Evolutionary conservation across 2,329 filamentous ascomycete species (phyloP).

Genomic region (Sordariomycetes sp.): DNA sequence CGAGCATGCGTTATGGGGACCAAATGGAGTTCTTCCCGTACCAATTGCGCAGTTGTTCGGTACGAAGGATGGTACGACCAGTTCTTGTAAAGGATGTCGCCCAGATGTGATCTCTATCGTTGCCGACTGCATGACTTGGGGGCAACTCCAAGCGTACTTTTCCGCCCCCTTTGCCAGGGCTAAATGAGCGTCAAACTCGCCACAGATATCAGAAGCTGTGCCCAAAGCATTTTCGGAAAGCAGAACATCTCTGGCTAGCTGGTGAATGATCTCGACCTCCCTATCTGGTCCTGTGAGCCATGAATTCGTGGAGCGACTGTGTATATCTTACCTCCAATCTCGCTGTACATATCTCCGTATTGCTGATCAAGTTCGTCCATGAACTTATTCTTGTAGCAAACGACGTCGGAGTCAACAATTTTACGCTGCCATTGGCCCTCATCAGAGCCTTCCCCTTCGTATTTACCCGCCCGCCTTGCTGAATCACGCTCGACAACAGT

Average conservation of each 20-base stretch:
- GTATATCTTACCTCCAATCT: slow-evolving; percentile 74
- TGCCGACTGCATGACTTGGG: slow-evolving; percentile 61
- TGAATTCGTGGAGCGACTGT: too few species aligned
- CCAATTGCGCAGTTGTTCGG: slow-evolving; percentile 68
- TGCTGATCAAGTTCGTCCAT: slow-evolving; percentile 75
- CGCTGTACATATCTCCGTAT: slow-evolving; percentile 76
- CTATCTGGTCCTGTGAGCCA: too few species aligned
- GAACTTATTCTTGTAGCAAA: slow-evolving; percentile 78
- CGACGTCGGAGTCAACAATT: slow-evolving; percentile 61
- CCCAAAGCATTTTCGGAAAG: slow-evolving; percentile 58
- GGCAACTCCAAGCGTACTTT: slow-evolving; percentile 62
- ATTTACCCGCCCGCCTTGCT: slow-evolving; percentile 48
- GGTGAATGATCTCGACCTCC: slow-evolving; percentile 82
- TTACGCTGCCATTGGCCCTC: slow-evolving; percentile 65
- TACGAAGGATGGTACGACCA: slow-evolving; percentile 71
- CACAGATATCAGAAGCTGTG: slow-evolving; percentile 67
- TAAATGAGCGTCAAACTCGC: slow-evolving; percentile 78
- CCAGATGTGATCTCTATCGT: slow-evolving; percentile 68
- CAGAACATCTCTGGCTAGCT: slow-evolving; percentile 62
- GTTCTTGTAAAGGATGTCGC: slow-evolving; percentile 78
- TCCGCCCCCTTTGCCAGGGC: slow-evolving; percentile 71
- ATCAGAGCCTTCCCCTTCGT: slow-evolving; percentile 47
- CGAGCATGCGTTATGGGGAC: slow-evolving; percentile 24
- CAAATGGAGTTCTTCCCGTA: slow-evolving; percentile 33
- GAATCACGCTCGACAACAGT: slow-evolving; percentile 54